These are phyloP conservation scores for Phytophthora nicotianae DNA, from an alignment of 352 stramenopile species.

Conservation along the genomic window DNA sequence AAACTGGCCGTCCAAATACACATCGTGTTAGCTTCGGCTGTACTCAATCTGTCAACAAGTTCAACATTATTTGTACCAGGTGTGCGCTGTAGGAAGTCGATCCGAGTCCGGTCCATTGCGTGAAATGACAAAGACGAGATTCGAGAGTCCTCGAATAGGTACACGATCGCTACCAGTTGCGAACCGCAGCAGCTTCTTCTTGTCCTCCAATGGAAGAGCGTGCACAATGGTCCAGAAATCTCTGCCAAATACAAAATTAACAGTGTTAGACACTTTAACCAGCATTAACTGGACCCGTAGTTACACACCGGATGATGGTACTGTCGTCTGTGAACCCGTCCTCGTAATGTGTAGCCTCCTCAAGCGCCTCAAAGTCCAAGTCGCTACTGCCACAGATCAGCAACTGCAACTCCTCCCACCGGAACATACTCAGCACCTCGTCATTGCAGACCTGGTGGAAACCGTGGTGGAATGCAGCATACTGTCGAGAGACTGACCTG, in stretches of 20 bases:
- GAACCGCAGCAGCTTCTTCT: conserved; percentile 88
- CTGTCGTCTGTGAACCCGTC: conserved; percentile 76
- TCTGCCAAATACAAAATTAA: conserved; percentile 23
- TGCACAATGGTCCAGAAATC: conserved; percentile 88
- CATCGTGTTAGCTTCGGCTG: conserved; percentile 12
- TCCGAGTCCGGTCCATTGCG: conserved; percentile 83
- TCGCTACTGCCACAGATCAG: conserved; percentile 78
- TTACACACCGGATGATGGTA: conserved; percentile 56
- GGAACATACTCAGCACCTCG: conserved; percentile 78
- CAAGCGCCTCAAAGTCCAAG: conserved; percentile 78
- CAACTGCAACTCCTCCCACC: conserved; percentile 80
- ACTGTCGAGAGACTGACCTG: conserved; percentile 63
- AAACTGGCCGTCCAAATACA: conserved; percentile 54
- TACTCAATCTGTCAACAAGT: background rate
- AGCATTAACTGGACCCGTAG: background rate
- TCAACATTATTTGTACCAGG: conserved; percentile 53
- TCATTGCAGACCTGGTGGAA: conserved; percentile 80
- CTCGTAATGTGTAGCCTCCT: conserved; percentile 79
- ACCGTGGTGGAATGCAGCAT: conserved; percentile 72
- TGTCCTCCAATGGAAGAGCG: conserved; percentile 76
- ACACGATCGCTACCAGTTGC: conserved; percentile 86
- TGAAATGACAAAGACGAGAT: conserved; percentile 86
- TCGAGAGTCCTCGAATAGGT: conserved; percentile 80
- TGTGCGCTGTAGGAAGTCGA: conserved; percentile 85
- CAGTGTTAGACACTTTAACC: background rate